Conservation (phyloP, 2,329 filamentous ascomycete species). For the Grosmannia huntii region DNA sequence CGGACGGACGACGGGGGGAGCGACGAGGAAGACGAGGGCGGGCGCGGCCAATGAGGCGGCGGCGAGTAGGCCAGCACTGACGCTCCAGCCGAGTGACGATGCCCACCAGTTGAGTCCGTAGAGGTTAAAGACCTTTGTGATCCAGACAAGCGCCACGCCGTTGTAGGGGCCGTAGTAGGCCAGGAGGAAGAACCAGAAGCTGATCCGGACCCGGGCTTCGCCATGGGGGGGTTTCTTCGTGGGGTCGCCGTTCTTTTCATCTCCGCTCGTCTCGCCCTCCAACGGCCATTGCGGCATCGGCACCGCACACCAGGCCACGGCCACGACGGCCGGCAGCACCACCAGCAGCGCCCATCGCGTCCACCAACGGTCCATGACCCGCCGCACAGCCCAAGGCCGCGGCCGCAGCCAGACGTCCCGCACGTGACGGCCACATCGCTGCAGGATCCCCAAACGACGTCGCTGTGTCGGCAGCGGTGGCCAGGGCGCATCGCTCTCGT, state of each 20-base stretch:
- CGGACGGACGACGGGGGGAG: conserved; percentile 33
- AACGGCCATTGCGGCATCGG: conserved; percentile 52
- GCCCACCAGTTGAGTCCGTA: conserved; percentile 64
- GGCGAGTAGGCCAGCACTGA: conserved; percentile 50
- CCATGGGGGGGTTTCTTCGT: conserved; percentile 39
- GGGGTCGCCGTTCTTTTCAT: conserved; percentile 10
- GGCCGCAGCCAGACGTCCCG: conserved; percentile 49
- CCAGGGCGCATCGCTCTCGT: no score
- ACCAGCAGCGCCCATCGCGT: conserved; percentile 48
- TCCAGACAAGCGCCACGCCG: conserved; percentile 54
- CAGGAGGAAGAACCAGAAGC: conserved; percentile 61
- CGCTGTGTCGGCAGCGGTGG: no score
- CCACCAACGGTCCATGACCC: conserved; percentile 50
- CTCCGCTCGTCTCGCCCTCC: conserved; percentile 26
- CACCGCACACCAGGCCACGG: conserved; percentile 51
- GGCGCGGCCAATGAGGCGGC: conserved; percentile 45
- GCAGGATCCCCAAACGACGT: no score
- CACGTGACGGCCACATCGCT: conserved; percentile 20
- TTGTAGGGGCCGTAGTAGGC: conserved; percentile 61
- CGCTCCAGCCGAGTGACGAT: conserved; percentile 46
- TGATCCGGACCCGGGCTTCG: conserved; percentile 48
- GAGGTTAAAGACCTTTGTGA: conserved; percentile 59
- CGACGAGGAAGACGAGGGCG: conserved; percentile 42
- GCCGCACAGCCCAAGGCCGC: conserved; percentile 42
- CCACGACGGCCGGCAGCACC: conserved; percentile 45